phyloP scores from a whole-genome alignment of 495 filamentous ascomycete genomes.

The Antarctomyces pellizariae region DNA sequence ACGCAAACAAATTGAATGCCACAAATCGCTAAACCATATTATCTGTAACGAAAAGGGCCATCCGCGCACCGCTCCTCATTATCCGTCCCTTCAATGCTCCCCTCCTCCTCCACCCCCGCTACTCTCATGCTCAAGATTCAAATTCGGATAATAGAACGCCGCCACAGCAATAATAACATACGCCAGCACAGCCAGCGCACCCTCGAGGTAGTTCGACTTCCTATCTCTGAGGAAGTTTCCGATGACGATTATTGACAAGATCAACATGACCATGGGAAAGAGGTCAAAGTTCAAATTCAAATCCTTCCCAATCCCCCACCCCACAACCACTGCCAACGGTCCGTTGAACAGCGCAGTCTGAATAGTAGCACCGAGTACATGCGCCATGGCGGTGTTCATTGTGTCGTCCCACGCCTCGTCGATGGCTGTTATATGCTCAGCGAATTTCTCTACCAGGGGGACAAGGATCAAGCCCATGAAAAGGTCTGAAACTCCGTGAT shows the following conservation, averaged over 20 bases:
- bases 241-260: slow-evolving; percentile 68
- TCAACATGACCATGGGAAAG: slow-evolving; percentile 72
- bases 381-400: slow-evolving; percentile 80
- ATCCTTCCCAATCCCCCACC: slow-evolving; percentile 46
- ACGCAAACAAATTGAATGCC: too few species aligned
- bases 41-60: too few species aligned
- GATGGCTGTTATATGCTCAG: slow-evolving; percentile 72
- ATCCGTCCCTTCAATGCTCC: too few species aligned
- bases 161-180: slow-evolving; percentile 40
- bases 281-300: slow-evolving; percentile 75
- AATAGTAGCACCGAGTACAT: slow-evolving; percentile 70
- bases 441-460: slow-evolving; percentile 76
- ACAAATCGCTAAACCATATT: too few species aligned
- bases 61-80: too few species aligned
- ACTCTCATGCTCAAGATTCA: too few species aligned
- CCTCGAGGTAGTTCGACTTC: slow-evolving; percentile 64
- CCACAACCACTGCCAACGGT: slow-evolving; percentile 61
- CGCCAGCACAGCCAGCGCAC: slow-evolving; percentile 46
- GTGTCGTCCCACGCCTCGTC: slow-evolving; percentile 79
- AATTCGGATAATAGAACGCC: slow-evolving; percentile 39
- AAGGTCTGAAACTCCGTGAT: slow-evolving; percentile 38
- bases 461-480: slow-evolving; percentile 61
- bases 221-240: slow-evolving; percentile 61
- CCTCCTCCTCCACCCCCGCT: too few species aligned
- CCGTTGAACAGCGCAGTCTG: slow-evolving; percentile 83